phyloP scores from a whole-genome alignment of 371 early-diverging fungal genomes.

The Lichtheimia hyalospora region DNA sequence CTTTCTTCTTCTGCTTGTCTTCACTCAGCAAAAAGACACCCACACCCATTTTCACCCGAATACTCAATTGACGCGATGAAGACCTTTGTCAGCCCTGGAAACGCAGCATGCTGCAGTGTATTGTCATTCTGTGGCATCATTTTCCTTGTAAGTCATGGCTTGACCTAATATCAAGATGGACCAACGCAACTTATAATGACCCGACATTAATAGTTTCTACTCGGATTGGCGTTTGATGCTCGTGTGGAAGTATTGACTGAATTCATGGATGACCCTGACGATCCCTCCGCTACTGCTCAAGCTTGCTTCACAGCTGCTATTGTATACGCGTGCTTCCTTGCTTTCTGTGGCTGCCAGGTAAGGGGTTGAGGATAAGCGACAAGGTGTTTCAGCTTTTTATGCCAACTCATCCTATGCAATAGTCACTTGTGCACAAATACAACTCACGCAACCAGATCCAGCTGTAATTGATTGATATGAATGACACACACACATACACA shows the following conservation, averaged over 20 bases:
- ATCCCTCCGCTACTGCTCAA: slow-evolving; percentile 63
- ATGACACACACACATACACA: too few species aligned
- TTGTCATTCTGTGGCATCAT: slow-evolving; percentile 32
- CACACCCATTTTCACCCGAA: too few species aligned
- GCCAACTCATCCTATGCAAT: background rate
- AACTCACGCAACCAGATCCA: slow-evolving; percentile 54
- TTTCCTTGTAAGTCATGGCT: slow-evolving; percentile 23
- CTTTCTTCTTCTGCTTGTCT: too few species aligned
- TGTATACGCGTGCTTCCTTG: slow-evolving; percentile 68
- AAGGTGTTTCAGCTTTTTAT: background rate
- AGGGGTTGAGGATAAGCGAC: background rate
- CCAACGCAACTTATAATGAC: background rate
- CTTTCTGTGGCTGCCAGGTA: slow-evolving; percentile 71
- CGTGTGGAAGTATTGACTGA: slow-evolving; percentile 66
- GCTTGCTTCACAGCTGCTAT: slow-evolving; percentile 70
- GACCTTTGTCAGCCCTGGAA: slow-evolving; percentile 33
- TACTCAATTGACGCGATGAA: slow-evolving; percentile 20
- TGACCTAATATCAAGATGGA: background rate
- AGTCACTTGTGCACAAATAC: slow-evolving; percentile 50
- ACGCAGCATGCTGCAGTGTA: slow-evolving; percentile 31
- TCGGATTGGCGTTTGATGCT: slow-evolving; percentile 65
- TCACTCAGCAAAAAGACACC: too few species aligned
- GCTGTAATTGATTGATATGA: slow-evolving; percentile 23
- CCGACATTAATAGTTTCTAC: slow-evolving; percentile 36
- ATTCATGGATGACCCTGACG: slow-evolving; percentile 60